A percentile compares a stretch with the other conserved stretches of the same genome.
Conservation (phyloP, 306 rosid species). For the Sophora flavescens region DNA sequence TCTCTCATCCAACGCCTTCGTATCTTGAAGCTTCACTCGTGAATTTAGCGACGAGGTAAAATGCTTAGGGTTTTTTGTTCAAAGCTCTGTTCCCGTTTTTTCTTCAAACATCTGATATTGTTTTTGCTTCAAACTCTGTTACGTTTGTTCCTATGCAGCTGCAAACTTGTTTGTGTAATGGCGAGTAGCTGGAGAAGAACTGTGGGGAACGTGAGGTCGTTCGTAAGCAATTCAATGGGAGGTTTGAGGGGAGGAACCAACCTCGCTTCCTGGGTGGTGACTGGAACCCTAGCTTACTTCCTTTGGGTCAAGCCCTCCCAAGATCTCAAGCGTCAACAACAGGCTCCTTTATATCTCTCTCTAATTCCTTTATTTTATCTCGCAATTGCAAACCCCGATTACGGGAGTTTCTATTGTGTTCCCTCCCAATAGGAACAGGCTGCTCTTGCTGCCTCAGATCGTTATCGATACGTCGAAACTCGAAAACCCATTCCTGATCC, state of each 20-base stretch:
- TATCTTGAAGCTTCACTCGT: no score
- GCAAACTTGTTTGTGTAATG: constrained; percentile 11
- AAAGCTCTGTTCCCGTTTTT: no score
- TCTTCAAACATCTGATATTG: no score
- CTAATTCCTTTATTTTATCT: not conserved
- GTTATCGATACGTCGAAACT: constrained; percentile 73
- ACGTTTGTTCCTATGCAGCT: no score
- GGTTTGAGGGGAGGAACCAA: constrained; percentile 84
- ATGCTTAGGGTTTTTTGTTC: no score
- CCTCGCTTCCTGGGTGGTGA: constrained; percentile 90
- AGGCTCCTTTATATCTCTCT: constrained; percentile 41
- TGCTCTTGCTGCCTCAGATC: constrained; percentile 74
- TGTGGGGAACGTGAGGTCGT: constrained; percentile 77
- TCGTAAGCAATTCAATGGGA: constrained; percentile 79
- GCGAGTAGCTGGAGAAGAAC: constrained; percentile 76
- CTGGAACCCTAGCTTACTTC: constrained; percentile 92
- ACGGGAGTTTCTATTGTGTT: not conserved
- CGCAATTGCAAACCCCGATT: not conserved
- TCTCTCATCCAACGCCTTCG: no score
- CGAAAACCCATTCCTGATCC: constrained; percentile 92
- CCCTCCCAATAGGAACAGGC: constrained; percentile 65
- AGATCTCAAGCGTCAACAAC: constrained; percentile 83
- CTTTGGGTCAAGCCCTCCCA: constrained; percentile 96
- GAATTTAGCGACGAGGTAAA: no score
- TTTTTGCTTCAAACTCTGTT: no score